phyloP scores from a whole-genome alignment of 108 stramenopile genomes.

The Heterococcus sp. region DNA sequence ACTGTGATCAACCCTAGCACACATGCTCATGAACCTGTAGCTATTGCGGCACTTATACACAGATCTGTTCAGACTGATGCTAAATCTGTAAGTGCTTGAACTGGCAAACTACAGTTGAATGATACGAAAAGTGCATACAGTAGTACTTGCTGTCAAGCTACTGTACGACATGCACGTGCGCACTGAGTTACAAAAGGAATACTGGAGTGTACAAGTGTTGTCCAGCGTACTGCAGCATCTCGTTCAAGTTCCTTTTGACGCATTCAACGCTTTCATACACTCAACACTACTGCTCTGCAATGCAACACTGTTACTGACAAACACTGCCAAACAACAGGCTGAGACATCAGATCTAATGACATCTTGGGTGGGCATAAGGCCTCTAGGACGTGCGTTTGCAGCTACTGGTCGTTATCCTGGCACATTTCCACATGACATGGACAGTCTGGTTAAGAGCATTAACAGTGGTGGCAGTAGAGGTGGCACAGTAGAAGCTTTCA shows the following conservation, averaged over 20 bases:
- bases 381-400: slow-evolving; percentile 4
- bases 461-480: slow-evolving; percentile 6
- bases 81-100: not conserved
- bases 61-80: slow-evolving; percentile 72
- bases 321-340: no score
- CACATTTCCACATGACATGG: slow-evolving; percentile 31
- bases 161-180: no score
- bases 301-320: no score
- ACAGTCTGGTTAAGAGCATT: not conserved
- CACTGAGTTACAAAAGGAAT: no score
- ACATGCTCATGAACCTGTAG: slow-evolving; percentile 89
- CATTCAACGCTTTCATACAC: no score
- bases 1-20: slow-evolving; percentile 90
- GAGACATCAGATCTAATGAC: slow-evolving; percentile 14
- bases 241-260: no score
- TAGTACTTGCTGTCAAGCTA: no score
- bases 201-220: no score
- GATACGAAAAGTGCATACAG: no score
- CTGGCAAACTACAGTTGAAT: no score
- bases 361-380: slow-evolving; percentile 22
- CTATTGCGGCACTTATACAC: slow-evolving; percentile 84
- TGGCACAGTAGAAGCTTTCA: slow-evolving; percentile 65
- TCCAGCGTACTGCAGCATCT: no score
- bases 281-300: no score
- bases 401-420: slow-evolving; percentile 33